phyloP scores from a whole-genome alignment of 305 asterid genomes.

The Plantago lanceolata region DNA sequence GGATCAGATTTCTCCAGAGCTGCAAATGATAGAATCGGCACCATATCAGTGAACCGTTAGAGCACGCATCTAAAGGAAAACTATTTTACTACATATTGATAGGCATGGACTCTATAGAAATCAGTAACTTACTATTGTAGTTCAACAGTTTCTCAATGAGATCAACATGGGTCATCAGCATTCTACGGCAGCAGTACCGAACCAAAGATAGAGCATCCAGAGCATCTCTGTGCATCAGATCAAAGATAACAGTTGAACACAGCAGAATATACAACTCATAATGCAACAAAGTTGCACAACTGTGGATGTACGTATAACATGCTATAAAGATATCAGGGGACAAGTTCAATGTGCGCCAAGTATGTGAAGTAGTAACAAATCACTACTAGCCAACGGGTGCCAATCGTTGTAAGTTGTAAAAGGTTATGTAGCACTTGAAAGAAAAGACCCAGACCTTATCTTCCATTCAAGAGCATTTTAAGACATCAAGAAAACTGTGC shows the following conservation, averaged over 20 bases:
- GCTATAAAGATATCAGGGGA: too few species aligned
- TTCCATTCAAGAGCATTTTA: too few species aligned
- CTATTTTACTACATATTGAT: too few species aligned
- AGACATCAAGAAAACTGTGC: too few species aligned
- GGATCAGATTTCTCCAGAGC: constrained; percentile 6
- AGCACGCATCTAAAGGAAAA: neutral
- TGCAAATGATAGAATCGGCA: neutral
- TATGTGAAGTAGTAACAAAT: too few species aligned
- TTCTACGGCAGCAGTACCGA: constrained; percentile 58
- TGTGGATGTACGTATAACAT: too few species aligned
- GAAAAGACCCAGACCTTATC: too few species aligned
- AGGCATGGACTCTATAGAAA: neutral
- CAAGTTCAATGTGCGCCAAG: too few species aligned
- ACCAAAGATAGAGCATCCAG: constrained; percentile 51
- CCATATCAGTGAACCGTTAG: neutral
- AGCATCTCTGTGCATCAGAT: constrained; percentile 38
- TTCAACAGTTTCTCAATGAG: constrained; percentile 57
- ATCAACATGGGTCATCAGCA: constrained; percentile 64
- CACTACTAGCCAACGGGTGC: too few species aligned
- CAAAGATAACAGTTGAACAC: neutral
- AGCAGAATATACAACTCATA: neutral
- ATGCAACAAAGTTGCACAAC: too few species aligned
- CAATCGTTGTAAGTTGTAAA: too few species aligned
- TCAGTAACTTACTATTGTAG: constrained; percentile 37
- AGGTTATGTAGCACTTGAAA: too few species aligned